A percentile compares a stretch with the other conserved stretches of the same genome.
phyloP scores from a whole-genome alignment of 495 filamentous ascomycete genomes.

The Neurospora sp. region DNA sequence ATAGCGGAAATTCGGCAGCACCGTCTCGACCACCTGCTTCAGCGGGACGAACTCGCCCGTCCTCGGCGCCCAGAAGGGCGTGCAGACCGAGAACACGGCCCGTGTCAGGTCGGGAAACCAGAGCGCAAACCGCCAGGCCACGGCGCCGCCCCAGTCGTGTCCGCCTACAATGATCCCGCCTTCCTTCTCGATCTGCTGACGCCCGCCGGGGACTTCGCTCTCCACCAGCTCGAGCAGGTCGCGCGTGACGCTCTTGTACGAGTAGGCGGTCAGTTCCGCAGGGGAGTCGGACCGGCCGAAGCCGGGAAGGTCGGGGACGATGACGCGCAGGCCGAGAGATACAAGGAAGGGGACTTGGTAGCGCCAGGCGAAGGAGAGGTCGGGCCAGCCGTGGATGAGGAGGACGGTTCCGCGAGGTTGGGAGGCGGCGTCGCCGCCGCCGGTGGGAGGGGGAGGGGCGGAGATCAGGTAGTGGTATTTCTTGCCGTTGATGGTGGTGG shows the following conservation, averaged over 20 bases:
- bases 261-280: constrained; percentile 41
- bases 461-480: constrained; percentile 64
- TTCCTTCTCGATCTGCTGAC: constrained; percentile 41
- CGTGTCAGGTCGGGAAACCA: constrained; percentile 62
- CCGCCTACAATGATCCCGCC: constrained; percentile 53
- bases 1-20: constrained; percentile 66
- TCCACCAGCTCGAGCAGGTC: constrained; percentile 40
- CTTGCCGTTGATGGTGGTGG: constrained; percentile 48
- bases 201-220: constrained; percentile 44
- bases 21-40: constrained; percentile 44
- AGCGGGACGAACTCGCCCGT: constrained; percentile 31
- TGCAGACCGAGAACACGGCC: constrained; percentile 69
- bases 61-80: constrained; percentile 52
- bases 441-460: constrained; percentile 52
- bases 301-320: constrained; percentile 43
- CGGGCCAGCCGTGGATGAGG: constrained; percentile 48
- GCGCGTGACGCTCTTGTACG: constrained; percentile 51
- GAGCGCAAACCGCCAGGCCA: constrained; percentile 53
- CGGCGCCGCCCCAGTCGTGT: constrained; percentile 69
- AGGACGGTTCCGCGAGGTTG: constrained; percentile 51
- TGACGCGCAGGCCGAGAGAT: constrained; percentile 48
- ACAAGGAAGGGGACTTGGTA: constrained; percentile 68
- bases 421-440: constrained; percentile 10
- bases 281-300: constrained; percentile 60
- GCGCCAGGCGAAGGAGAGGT: constrained; percentile 67